Base-by-base conservation (phyloP, 2,329 filamentous ascomycete species). In the Fusarium guadeloupense region DNA sequence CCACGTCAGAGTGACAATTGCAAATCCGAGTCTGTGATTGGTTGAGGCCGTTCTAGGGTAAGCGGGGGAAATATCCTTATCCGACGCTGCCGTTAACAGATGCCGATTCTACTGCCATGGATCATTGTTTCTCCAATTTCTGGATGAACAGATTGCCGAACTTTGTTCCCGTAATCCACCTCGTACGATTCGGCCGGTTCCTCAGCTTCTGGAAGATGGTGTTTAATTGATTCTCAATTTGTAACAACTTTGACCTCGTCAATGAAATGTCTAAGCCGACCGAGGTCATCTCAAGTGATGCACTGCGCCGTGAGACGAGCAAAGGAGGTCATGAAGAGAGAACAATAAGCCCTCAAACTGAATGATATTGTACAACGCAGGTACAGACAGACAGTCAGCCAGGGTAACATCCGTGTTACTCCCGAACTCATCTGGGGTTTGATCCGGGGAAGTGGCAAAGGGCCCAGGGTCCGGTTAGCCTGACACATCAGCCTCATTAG, bases 61-160 rank as follows among this genome's bases (percentile, higher is more conserved):
- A 41, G 37, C 17, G 38, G 39, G 34, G 59, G 59, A 63, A 63
- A 59, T 63, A 59, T 41, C 43, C 59, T 62, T 62, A 62, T 47
- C 59, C 59, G 54, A 38, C 40, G 28, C 9, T 63, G 54, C 59
- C 59, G 59, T 43, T 30, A 19, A 14, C 55, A 34, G 37, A 39
- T 60, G 48, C 56, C 56, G 56, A 49, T 49, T 48, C 3, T 10
- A n/a, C 9, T 38, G 23, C 54, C 17, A 34, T 41, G 59, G 59
- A 43, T 62, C 54, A 54, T 54, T 63, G 47, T 62, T 62, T 63
- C 59, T 63, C 59, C 6, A 26, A 10, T 8, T 7, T 42, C 37
- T 48, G 56, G 54, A 59, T 59, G 38, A 63, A 47, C 21, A 42
- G 41, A 63, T 48, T 62, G 59, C 59, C 59, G 59, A 35, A 14